A percentile compares a stretch with the other conserved stretches of the same genome.
phyloP scores from a whole-genome alignment of 2,329 filamentous ascomycete species.

The Fusarium xylarioides region DNA sequence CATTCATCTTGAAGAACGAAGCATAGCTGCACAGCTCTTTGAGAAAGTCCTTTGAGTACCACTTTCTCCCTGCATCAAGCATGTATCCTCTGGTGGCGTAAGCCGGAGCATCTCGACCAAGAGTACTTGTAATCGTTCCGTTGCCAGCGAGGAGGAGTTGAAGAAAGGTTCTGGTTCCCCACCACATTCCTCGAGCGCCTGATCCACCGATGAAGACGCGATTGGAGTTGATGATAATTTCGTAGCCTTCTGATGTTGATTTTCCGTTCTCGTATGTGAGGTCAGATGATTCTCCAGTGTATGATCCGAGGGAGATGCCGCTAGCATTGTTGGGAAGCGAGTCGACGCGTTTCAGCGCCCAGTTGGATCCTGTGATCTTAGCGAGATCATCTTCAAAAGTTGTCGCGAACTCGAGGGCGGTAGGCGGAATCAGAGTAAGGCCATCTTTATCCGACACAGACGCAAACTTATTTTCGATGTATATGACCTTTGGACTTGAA shows the following conservation, averaged over 20 bases:
- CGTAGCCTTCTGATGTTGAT: conserved; percentile 8
- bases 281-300: background rate
- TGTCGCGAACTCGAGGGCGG: conserved; percentile 2
- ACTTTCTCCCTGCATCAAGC: conserved; percentile 20
- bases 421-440: background rate
- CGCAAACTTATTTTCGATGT: background rate
- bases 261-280: conserved; percentile 4
- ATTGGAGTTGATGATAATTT: conserved; percentile 1
- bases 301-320: background rate
- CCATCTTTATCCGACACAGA: background rate
- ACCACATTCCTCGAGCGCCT: conserved; percentile 23
- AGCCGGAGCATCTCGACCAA: conserved; percentile 5
- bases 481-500: background rate
- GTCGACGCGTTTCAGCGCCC: background rate
- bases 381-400: conserved; percentile 9
- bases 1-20: conserved; percentile 28
- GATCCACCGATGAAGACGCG: conserved; percentile 11
- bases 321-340: background rate
- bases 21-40: conserved; percentile 18
- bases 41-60: conserved; percentile 19
- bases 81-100: conserved; percentile 16
- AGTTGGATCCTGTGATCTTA: conserved; percentile 1
- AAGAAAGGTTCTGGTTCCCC: conserved; percentile 17
- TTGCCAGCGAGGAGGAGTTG: conserved; percentile 11
- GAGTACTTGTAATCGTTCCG: background rate